phyloP scores from a whole-genome alignment of 2,329 filamentous ascomycete species.

The Fusarium compactum region DNA sequence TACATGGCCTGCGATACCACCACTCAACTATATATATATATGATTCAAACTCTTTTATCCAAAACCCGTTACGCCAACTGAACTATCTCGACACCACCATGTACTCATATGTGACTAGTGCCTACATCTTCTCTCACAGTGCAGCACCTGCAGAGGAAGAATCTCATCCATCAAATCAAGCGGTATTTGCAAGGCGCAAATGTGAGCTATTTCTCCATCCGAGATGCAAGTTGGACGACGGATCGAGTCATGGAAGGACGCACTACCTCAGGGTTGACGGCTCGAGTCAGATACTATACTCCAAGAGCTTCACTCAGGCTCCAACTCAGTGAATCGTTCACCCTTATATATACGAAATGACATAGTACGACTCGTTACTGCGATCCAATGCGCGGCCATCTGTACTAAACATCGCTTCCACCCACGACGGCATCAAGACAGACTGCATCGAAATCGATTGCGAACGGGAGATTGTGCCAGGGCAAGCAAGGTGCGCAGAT shows the following conservation, averaged over 20 bases:
- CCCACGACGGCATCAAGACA: not conserved
- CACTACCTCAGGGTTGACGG: accelerated
- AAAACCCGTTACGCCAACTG: not conserved
- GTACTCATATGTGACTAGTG: not conserved
- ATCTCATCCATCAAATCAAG: not conserved
- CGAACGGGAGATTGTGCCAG: not conserved
- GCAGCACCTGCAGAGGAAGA: not conserved
- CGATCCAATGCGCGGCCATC: not conserved
- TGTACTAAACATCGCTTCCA: not conserved
- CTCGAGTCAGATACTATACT: not conserved
- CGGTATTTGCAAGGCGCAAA: not conserved
- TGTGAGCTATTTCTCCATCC: not conserved
- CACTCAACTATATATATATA: no score
- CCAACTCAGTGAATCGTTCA: not conserved
- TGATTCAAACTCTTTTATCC: not conserved
- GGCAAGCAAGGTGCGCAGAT: not conserved
- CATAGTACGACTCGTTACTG: not conserved
- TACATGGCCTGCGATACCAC: not conserved
- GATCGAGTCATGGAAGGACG: not conserved
- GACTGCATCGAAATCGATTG: not conserved
- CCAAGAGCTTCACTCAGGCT: not conserved
- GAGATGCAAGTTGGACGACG: not conserved
- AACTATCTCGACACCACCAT: not conserved
- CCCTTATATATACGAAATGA: not conserved
- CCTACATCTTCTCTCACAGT: not conserved